Percentiles rank a stretch among this genome's conserved stretches.
phyloP scores from a whole-genome alignment of 805 yeast species.

The Phaffomyces antillensis region DNA sequence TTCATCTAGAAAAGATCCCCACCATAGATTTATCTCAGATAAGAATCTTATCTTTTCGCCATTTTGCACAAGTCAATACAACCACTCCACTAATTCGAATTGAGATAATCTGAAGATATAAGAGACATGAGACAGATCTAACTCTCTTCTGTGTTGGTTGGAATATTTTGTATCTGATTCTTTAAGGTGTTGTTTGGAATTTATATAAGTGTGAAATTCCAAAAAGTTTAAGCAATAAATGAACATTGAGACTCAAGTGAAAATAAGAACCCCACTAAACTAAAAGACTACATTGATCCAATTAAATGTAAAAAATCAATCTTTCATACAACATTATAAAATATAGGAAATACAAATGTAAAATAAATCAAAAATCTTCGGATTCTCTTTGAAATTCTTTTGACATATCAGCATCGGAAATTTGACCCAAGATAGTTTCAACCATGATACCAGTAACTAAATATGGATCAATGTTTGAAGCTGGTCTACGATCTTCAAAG shows the following conservation, averaged over 20 bases:
- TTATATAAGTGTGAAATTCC: too few species aligned
- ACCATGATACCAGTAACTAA: constrained; percentile 97
- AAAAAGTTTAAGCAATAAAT: too few species aligned
- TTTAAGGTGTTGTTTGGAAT: too few species aligned
- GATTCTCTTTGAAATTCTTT: constrained; percentile 81
- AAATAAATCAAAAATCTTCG: constrained; percentile 9
- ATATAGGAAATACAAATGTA: neutral
- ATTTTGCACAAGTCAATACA: neutral
- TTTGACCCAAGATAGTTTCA: constrained; percentile 93
- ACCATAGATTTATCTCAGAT: neutral
- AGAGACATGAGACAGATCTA: too few species aligned
- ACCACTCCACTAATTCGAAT: neutral
- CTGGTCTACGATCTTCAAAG: constrained; percentile 99
- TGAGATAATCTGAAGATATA: neutral
- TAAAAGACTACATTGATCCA: neutral
- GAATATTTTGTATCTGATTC: too few species aligned
- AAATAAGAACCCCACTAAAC: too few species aligned
- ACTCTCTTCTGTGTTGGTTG: too few species aligned
- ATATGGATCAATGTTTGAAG: constrained; percentile 98
- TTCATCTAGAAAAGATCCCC: neutral
- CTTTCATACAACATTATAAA: constrained; percentile 1
- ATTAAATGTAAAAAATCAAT: neutral
- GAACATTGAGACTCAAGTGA: too few species aligned
- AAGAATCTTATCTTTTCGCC: neutral
- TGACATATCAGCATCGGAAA: constrained; percentile 91